A percentile compares a stretch with the other conserved stretches of the same genome.
Evolutionary conservation across 176 grass and related monocot genomes (phyloP).

Genomic region (Poa pratensis): DNA sequence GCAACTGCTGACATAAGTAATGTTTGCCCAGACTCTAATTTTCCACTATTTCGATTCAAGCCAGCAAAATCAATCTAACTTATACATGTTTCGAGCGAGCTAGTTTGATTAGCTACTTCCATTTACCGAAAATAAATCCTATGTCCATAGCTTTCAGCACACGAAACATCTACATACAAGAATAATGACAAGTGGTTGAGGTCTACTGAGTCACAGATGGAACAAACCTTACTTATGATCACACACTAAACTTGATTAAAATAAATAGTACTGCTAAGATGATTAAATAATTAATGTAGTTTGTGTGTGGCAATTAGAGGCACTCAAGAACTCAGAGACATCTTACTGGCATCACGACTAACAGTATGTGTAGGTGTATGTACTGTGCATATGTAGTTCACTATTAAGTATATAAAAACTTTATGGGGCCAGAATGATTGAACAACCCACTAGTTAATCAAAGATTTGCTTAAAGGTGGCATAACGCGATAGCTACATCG

Average conservation of each 20-base stretch:
- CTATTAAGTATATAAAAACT: constrained; percentile 31
- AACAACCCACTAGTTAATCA: constrained; percentile 49
- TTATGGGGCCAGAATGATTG: constrained; percentile 48
- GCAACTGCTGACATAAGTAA: too few species aligned
- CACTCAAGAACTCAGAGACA: constrained; percentile 28
- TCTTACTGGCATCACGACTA: constrained; percentile 59
- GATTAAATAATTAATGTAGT: constrained; percentile 22
- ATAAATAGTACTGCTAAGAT: background rate
- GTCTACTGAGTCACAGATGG: constrained; percentile 25
- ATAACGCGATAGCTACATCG: constrained; percentile 50
- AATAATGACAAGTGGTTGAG: constrained; percentile 18
- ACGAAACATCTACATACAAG: constrained; percentile 7
- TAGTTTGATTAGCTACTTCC: background rate
- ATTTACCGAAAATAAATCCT: background rate
- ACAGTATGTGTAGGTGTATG: background rate
- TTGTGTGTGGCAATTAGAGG: constrained; percentile 40
- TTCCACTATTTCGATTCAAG: background rate
- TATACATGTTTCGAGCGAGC: constrained; percentile 2
- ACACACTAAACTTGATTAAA: constrained; percentile 30
- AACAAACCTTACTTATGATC: constrained; percentile 49
- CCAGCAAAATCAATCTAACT: background rate
- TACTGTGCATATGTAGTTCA: constrained; percentile 3
- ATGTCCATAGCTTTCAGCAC: constrained; percentile 37
- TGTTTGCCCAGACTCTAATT: background rate
- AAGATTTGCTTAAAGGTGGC: constrained; percentile 48